Evolutionary conservation across 2,329 filamentous ascomycete species (phyloP).

Genomic region (Leptographium flavum): DNA sequence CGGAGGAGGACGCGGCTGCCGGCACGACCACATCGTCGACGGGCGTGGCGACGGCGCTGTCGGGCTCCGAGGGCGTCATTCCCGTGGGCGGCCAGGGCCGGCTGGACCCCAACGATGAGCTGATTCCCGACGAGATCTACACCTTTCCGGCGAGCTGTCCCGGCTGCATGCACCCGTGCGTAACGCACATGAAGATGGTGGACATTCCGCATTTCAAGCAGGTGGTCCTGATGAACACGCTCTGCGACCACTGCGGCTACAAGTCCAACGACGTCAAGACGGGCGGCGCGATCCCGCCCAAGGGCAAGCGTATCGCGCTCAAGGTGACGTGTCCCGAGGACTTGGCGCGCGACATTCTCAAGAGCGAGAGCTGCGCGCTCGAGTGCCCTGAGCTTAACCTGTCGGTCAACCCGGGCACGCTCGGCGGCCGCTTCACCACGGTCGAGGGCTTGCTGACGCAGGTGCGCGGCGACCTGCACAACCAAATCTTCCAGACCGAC

Average conservation of each 20-base stretch:
- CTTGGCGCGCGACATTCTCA: conserved; percentile 83
- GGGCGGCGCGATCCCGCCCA: conserved; percentile 76
- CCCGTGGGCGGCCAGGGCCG: conserved; percentile 27
- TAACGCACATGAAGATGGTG: conserved; percentile 97
- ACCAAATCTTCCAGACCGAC: conserved; percentile 65
- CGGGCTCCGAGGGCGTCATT: conserved; percentile 31
- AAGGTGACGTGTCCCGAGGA: conserved; percentile 56
- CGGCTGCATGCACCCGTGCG: conserved; percentile 72
- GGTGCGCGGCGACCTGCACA: conserved; percentile 76
- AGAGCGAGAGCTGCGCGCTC: conserved; percentile 83
- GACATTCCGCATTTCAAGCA: conserved; percentile 97
- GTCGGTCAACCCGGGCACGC: conserved; percentile 79
- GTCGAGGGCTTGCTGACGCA: conserved; percentile 89
- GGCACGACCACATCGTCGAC: conserved; percentile 9
- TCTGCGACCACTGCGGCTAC: conserved; percentile 85
- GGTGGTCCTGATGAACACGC: conserved; percentile 88
- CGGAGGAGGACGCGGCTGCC: conserved; percentile 29
- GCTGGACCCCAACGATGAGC: conserved; percentile 51
- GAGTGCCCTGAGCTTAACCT: conserved; percentile 78
- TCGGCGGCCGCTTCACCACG: conserved; percentile 93
- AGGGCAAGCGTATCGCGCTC: conserved; percentile 72
- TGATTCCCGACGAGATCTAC: conserved; percentile 86
- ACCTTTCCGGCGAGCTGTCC: conserved; percentile 85
- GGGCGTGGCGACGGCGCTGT: conserved; percentile 13
- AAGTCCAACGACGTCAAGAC: conserved; percentile 96